Evolutionary conservation across 1,139 yeast genomes (phyloP).

Genomic region (Scheffersomyces illinoinensis): DNA sequence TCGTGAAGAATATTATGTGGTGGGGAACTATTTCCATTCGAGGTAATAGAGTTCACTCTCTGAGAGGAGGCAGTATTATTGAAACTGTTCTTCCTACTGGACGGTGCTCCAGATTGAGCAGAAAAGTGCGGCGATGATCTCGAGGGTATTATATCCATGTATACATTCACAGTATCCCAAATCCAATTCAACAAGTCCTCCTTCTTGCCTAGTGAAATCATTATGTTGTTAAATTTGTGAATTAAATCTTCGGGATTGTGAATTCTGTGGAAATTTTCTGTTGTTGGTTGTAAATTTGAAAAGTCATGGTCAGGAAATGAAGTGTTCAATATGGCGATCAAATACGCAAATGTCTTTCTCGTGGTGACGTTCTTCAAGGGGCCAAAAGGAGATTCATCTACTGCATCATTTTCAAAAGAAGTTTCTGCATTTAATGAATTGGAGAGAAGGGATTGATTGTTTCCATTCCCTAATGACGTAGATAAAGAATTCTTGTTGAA

Average conservation of each 20-base stretch:
- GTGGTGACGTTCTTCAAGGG: constrained; percentile 83
- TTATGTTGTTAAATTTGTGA: constrained; percentile 73
- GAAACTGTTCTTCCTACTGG: constrained; percentile 28
- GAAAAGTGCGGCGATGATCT: constrained; percentile 21
- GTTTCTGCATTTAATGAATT: constrained; percentile 23
- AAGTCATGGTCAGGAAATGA: constrained; percentile 97
- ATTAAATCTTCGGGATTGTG: constrained; percentile 58
- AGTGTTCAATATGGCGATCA: constrained; percentile 86
- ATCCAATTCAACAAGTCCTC: constrained; percentile 59
- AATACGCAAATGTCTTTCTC: constrained; percentile 84
- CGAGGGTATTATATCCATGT: constrained; percentile 65
- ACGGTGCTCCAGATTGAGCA: constrained; percentile 14
- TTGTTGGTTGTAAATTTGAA: constrained; percentile 81
- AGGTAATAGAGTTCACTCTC: constrained; percentile 5
- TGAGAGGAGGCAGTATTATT: constrained; percentile 8
- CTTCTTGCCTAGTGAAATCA: constrained; percentile 74
- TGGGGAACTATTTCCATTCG: constrained; percentile 2
- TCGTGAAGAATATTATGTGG: constrained; percentile 21
- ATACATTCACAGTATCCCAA: constrained; percentile 87
- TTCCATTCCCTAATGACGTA: constrained; percentile 2
- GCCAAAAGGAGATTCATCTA: constrained; percentile 84
- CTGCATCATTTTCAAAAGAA: constrained; percentile 15
- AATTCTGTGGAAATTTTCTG: constrained; percentile 56
- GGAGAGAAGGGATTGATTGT: constrained; percentile 13
- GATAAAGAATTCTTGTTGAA: constrained; percentile 9